Percentiles rank a stretch among this genome's conserved stretches.
phyloP scores from a whole-genome alignment of 768 basidiomycete species.

The Thelephora aurantiotincta region DNA sequence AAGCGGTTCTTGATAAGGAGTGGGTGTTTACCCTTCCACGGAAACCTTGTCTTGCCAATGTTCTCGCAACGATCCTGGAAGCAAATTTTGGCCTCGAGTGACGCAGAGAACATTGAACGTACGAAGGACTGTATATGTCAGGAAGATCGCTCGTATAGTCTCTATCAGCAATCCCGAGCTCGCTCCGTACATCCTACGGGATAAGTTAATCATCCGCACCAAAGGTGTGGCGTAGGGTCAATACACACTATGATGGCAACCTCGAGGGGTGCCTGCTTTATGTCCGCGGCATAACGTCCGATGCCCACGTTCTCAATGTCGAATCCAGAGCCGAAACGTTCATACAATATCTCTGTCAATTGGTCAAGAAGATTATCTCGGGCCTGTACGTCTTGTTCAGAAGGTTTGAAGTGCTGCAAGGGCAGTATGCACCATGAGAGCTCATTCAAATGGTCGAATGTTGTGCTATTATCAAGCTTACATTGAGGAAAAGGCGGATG shows the following conservation, averaged over 20 bases:
- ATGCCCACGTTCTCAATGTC: conserved; percentile 6
- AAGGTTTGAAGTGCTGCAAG: not conserved
- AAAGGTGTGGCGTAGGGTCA: not conserved
- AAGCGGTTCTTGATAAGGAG: not conserved
- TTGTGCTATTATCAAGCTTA: too few species aligned
- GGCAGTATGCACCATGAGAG: too few species aligned
- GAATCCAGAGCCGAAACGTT: conserved; percentile 5
- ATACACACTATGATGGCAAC: conserved; percentile 6
- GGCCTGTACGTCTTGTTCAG: not conserved
- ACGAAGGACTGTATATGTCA: not conserved
- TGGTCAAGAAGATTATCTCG: not conserved
- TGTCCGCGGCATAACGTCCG: conserved; percentile 5
- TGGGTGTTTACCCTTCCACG: not conserved
- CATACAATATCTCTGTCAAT: conserved; percentile 1
- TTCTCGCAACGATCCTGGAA: not conserved
- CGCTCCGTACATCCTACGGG: not conserved
- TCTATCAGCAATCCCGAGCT: not conserved
- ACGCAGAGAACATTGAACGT: not conserved
- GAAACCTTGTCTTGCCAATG: not conserved
- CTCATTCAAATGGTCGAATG: too few species aligned
- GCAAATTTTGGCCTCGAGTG: not conserved
- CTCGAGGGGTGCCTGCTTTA: conserved; percentile 4
- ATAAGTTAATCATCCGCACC: not conserved
- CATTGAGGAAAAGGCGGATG: too few species aligned
- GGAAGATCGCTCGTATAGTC: not conserved